Evolutionary conservation across 2,329 filamentous ascomycete genomes (phyloP).

Genomic region (Talaromyces sp.): DNA sequence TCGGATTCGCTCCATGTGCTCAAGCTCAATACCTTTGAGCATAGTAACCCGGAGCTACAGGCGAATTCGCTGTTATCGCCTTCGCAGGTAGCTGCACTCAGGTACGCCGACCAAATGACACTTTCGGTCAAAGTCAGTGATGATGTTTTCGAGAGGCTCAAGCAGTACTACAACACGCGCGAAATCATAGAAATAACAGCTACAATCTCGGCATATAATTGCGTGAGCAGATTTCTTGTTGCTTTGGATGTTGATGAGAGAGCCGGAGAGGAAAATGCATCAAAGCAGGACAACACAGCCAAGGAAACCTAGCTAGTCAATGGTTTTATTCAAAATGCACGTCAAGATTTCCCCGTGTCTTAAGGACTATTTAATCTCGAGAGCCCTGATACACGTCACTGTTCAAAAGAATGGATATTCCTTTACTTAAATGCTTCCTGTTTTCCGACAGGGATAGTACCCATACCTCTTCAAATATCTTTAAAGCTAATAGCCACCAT

Average conservation of each 20-base stretch:
- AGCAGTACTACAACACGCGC: not conserved
- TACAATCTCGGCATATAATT: not conserved
- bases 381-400: not conserved
- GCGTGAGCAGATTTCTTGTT: not conserved
- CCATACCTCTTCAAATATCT: no score
- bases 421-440: no score
- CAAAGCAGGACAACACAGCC: not conserved
- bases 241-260: not conserved
- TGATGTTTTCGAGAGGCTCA: not conserved
- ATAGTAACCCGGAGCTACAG: not conserved
- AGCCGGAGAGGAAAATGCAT: not conserved
- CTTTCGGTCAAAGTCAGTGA: not conserved
- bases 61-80: not conserved
- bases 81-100: not conserved
- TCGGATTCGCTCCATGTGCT: not conserved
- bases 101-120: not conserved
- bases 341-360: not conserved
- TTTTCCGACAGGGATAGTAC: no score
- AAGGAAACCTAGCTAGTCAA: not conserved
- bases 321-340: not conserved
- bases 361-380: not conserved
- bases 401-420: no score
- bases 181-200: not conserved
- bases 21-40: not conserved
- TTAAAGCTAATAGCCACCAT: no score